These are phyloP conservation scores for Lasiodiplodia sp. DNA, from an alignment of 2,329 filamentous ascomycete genomes.

Conservation along the genomic window DNA sequence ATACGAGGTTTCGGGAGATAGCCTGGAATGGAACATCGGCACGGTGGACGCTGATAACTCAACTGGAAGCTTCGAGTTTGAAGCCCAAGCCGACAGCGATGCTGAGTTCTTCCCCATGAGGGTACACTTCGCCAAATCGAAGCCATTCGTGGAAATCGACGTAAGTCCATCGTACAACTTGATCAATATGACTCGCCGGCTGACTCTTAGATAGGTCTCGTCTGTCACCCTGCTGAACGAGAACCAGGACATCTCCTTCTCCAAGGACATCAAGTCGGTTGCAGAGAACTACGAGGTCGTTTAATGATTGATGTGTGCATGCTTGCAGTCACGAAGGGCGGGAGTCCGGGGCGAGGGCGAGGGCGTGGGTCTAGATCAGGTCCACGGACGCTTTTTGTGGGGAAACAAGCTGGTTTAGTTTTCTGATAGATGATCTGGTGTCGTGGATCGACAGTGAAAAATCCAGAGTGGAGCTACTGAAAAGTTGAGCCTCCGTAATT, in stretches of 20 bases:
- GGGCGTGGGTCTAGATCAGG: background rate
- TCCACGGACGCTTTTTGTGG: background rate
- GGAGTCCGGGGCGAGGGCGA: background rate
- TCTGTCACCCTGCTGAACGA: conserved; percentile 76
- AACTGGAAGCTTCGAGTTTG: conserved; percentile 92
- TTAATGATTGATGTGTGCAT: conserved; percentile 51
- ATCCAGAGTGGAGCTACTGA: conserved; percentile 16
- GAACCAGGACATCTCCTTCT: conserved; percentile 80
- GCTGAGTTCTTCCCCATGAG: conserved; percentile 98
- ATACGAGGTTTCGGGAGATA: conserved; percentile 93
- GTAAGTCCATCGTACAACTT: conserved; percentile 63
- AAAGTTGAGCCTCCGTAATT: conserved; percentile 18
- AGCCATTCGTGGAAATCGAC: conserved; percentile 90
- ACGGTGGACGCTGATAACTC: conserved; percentile 81
- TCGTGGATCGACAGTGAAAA: conserved; percentile 22
- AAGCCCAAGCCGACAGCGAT: conserved; percentile 85
- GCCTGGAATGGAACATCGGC: conserved; percentile 92
- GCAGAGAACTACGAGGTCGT: conserved; percentile 81
- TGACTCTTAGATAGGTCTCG: conserved; percentile 61
- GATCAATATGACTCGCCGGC: background rate
- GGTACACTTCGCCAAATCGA: conserved; percentile 84
- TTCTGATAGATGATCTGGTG: conserved; percentile 21
- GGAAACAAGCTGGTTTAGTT: conserved; percentile 1
- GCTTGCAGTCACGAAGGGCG: conserved; percentile 30
- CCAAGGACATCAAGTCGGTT: conserved; percentile 79